phyloP scores from a whole-genome alignment of 1,284 basidiomycete genomes.

The Cyathus pygmaeus region DNA sequence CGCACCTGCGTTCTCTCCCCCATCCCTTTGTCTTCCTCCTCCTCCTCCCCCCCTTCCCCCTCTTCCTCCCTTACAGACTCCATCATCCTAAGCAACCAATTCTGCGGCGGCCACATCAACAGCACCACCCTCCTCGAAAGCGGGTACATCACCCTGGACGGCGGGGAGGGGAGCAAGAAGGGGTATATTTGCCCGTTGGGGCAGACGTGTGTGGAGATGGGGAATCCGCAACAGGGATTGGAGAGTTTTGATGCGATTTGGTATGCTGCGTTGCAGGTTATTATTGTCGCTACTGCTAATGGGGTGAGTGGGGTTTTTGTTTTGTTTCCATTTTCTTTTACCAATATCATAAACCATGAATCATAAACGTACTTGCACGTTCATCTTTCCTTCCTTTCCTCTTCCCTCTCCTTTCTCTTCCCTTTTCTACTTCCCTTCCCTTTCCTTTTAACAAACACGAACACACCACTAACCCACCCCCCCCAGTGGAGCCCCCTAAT shows the following conservation, averaged over 20 bases:
- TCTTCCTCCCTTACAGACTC: no score
- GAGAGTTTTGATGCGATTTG: slow-evolving; percentile 95
- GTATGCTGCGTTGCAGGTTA: slow-evolving; percentile 83
- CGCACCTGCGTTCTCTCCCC: slow-evolving; percentile 75
- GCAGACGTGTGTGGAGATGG: slow-evolving; percentile 78
- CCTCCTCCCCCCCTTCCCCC: no score
- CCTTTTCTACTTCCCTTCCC: not conserved
- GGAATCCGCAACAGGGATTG: slow-evolving; percentile 76
- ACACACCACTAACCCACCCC: no score
- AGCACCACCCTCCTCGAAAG: slow-evolving; percentile 55
- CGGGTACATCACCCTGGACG: slow-evolving; percentile 59
- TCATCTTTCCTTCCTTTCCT: no score
- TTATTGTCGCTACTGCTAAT: slow-evolving; percentile 87
- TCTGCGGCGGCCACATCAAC: slow-evolving; percentile 86
- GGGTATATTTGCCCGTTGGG: slow-evolving; percentile 88
- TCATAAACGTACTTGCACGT: no score
- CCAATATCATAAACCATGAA: no score
- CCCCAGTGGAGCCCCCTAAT: slow-evolving; percentile 81
- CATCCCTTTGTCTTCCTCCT: no score
- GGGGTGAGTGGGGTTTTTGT: no score
- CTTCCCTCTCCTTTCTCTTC: no score
- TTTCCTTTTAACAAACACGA: not conserved
- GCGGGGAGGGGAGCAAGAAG: slow-evolving; percentile 52
- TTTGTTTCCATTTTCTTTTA: no score
- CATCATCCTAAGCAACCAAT: no score